A percentile compares a stretch with the other conserved stretches of the same genome.
These are phyloP conservation scores for Kregervanrija fluxuum DNA, from an alignment of 805 yeast species.

Conservation along the genomic window DNA sequence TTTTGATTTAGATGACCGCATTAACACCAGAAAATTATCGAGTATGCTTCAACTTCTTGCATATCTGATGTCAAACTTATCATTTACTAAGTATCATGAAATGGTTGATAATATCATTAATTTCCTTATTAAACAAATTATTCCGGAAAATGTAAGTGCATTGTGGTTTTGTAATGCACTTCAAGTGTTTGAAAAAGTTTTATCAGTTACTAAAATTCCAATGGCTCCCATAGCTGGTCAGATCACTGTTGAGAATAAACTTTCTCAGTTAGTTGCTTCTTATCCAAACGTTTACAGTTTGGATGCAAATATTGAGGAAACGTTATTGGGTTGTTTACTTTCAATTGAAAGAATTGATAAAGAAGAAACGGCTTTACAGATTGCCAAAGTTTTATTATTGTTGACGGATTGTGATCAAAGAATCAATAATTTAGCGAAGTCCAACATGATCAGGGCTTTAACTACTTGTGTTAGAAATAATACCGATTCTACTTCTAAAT, in stretches of 20 bases:
- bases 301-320: conserved; percentile 19
- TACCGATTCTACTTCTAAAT: conserved; percentile 27
- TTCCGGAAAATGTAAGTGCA: conserved; percentile 31
- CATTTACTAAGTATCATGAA: conserved; percentile 30
- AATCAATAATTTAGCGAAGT: conserved; percentile 35
- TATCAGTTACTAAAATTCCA: conserved; percentile 48
- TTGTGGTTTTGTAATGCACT: conserved; percentile 58
- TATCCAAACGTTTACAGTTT: conserved; percentile 15
- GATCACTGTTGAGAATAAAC: conserved; percentile 10
- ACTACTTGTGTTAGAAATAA: conserved; percentile 33
- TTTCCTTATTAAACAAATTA: conserved; percentile 31
- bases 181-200: conserved; percentile 44
- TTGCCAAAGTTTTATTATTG: conserved; percentile 49
- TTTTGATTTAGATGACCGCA: conserved; percentile 16
- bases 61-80: conserved; percentile 32
- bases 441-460: conserved; percentile 42
- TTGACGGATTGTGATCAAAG: conserved; percentile 39
- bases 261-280: conserved; percentile 4
- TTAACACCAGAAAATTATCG: conserved; percentile 25
- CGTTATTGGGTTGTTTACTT: conserved; percentile 39
- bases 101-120: conserved; percentile 30
- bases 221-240: conserved; percentile 37
- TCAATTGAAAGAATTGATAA: conserved; percentile 33
- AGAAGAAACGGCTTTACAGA: conserved; percentile 41
- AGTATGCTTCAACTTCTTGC: conserved; percentile 38